A percentile compares a stretch with the other conserved stretches of the same genome.
phyloP scores from a whole-genome alignment of 2,329 filamentous ascomycete species.

The Nothomitra cinnamomea region DNA sequence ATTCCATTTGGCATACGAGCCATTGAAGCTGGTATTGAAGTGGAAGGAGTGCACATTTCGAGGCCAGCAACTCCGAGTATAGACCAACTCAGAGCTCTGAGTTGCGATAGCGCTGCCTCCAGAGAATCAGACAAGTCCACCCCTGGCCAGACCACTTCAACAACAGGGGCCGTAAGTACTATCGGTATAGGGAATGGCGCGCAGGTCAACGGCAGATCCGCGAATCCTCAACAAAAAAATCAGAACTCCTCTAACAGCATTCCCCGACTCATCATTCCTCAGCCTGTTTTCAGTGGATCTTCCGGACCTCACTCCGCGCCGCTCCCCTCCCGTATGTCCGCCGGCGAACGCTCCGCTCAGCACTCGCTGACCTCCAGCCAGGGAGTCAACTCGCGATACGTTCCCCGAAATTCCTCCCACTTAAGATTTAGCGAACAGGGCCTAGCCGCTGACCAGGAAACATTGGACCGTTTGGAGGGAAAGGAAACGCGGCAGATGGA shows the following conservation, averaged over 20 bases:
- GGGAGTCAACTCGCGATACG: not conserved
- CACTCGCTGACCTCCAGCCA: not conserved
- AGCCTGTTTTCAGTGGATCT: not conserved
- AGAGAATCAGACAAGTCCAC: not conserved
- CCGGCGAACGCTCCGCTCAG: not conserved
- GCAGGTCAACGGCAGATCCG: not conserved
- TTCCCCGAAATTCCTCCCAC: constrained; percentile 1
- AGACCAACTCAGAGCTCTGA: not conserved
- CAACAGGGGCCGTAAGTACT: not conserved
- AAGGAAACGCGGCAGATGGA: not conserved
- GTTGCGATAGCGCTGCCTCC: not conserved
- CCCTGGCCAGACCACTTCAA: not conserved
- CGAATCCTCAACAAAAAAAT: not conserved
- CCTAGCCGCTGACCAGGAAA: not conserved
- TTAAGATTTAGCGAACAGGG: not conserved
- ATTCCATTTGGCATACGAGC: constrained; percentile 78
- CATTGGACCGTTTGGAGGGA: not conserved
- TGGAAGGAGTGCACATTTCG: constrained; percentile 49
- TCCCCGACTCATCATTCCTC: not conserved
- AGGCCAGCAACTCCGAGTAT: not conserved
- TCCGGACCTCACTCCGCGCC: not conserved
- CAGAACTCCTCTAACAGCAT: not conserved
- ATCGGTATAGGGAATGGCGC: not conserved
- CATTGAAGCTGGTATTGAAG: constrained; percentile 63
- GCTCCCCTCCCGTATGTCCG: not conserved